Conservation (phyloP, 768 basidiomycete genomes). For the Termitomyces sp. region DNA sequence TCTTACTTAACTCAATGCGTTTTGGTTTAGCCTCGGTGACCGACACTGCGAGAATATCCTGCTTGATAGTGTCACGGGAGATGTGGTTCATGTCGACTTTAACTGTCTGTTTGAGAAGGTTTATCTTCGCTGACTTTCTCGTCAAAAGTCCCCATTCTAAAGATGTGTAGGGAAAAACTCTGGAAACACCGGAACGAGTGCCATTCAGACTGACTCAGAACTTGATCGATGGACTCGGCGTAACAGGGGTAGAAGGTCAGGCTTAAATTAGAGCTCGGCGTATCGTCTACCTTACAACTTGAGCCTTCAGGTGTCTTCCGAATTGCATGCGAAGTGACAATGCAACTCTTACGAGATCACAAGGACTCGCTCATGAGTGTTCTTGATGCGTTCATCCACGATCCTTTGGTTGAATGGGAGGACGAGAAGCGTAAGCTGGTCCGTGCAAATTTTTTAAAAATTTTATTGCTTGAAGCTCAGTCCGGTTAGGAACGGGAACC, state of each 20-base stretch:
- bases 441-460: slow-evolving; percentile 6
- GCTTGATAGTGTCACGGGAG: slow-evolving; percentile 82
- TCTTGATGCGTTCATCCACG: slow-evolving; percentile 94
- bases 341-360: slow-evolving; percentile 84
- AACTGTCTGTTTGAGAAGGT: slow-evolving; percentile 98
- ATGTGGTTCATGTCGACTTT: slow-evolving; percentile 94
- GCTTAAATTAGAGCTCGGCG: background rate
- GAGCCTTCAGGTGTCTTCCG: slow-evolving; percentile 70
- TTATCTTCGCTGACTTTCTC: slow-evolving; percentile 3
- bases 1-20: background rate
- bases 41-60: slow-evolving; percentile 96
- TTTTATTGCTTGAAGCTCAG: background rate
- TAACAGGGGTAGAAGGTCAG: slow-evolving; percentile 87
- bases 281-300: background rate
- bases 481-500: slow-evolving; percentile 34
- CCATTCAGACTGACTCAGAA: slow-evolving; percentile 96
- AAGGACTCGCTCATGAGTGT: slow-evolving; percentile 93
- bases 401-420: slow-evolving; percentile 95
- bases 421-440: slow-evolving; percentile 71
- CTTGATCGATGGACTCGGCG: slow-evolving; percentile 85
- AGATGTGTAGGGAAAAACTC: slow-evolving; percentile 53
- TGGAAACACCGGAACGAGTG: slow-evolving; percentile 87
- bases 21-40: slow-evolving; percentile 79
- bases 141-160: background rate
- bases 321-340: slow-evolving; percentile 84